Conservation (phyloP, 352 stramenopile genomes). For the Pythium diclinum region DNA sequence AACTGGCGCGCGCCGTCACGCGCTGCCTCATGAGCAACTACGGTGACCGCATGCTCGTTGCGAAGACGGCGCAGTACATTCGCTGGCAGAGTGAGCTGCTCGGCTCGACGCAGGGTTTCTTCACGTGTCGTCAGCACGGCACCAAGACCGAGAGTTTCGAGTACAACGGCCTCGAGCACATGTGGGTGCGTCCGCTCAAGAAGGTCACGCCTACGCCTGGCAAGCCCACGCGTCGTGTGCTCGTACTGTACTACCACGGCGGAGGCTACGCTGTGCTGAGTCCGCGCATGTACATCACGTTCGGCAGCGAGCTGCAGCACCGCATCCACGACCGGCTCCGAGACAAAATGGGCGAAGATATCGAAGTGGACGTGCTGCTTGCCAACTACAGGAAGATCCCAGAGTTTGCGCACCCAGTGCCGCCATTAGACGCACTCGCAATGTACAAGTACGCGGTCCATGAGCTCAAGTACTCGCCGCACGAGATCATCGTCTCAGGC, state of each 20-base stretch:
- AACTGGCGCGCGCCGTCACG: conserved; percentile 18
- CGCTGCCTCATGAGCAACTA: conserved; percentile 15
- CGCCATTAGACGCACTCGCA: conserved; percentile 12
- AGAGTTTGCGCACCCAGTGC: conserved; percentile 14
- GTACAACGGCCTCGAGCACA: conserved; percentile 26
- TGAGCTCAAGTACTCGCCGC: background rate
- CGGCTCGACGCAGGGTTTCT: conserved; percentile 15
- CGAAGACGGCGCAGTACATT: conserved; percentile 21
- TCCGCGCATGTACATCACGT: conserved; percentile 26
- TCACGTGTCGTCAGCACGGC: conserved; percentile 14
- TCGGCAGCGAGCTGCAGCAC: conserved; percentile 35
- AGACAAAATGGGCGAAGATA: background rate
- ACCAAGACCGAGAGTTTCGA: conserved; percentile 10
- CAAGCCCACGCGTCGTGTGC: conserved; percentile 1
- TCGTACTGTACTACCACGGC: conserved; percentile 27
- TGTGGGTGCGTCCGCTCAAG: conserved; percentile 8
- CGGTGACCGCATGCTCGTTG: conserved; percentile 12
- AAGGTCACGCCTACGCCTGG: background rate
- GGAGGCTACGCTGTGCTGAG: conserved; percentile 21
- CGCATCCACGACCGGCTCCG: background rate
- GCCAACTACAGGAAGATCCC: conserved; percentile 30
- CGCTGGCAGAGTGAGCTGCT: conserved; percentile 15
- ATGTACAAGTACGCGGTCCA: conserved; percentile 27
- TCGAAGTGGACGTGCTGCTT: conserved; percentile 13
- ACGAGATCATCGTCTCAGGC: conserved; percentile 18